Evolutionary conservation across 805 yeast genomes (phyloP), one percentile per base, ranked within the genome.

Genomic region (Wickerhamomyces xylosicus): DNA sequence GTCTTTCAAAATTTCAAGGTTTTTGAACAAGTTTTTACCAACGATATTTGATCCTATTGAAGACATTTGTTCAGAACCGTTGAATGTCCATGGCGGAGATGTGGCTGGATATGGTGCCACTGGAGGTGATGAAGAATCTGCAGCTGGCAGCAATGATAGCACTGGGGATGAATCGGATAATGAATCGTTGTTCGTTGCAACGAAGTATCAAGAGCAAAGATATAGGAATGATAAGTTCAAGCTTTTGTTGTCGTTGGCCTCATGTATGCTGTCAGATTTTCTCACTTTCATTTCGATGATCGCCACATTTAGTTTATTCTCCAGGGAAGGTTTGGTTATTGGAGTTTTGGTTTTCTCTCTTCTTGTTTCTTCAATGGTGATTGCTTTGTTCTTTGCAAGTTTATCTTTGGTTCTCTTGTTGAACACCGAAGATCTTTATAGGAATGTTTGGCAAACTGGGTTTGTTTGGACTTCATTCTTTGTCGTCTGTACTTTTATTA

Each of bases 281-380:
- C 52, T 67, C 10, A 62, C 70, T 2, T 66, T 67, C 14, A 58
- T 69, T 20, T 64, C 77, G 2, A 47, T 69, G 14, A 72, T 72
- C 8, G 63, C 66, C 19, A 54, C 68, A 46, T 61, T 53, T 46
- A 47, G 67, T 34, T 41, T 53, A 41, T 16, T 42, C 25, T 38
- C 40, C 5, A 35, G 47, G 43, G 45, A 54, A 42, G 44, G 60
- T 25, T 46, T 46, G 3, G 28, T 41, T 17, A 52, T 59, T 2
- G 40, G 45, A 29, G 45, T 48, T 7, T 13, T 58, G 3, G 36
- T 59, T 19, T 40, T 64, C 15, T 40, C 55, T 9, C 51, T 64
- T 15, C 59, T 69, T 34, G 61, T 66, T 5, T 42, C 65, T 10
- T 67, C 76, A 5, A 53, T 71, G 39, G 38, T 64, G 5, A 50